Percentiles rank a stretch among this genome's conserved stretches.
These are phyloP conservation scores for Globisporangium emineosum DNA, from an alignment of 352 stramenopile species.

Conservation along the genomic window DNA sequence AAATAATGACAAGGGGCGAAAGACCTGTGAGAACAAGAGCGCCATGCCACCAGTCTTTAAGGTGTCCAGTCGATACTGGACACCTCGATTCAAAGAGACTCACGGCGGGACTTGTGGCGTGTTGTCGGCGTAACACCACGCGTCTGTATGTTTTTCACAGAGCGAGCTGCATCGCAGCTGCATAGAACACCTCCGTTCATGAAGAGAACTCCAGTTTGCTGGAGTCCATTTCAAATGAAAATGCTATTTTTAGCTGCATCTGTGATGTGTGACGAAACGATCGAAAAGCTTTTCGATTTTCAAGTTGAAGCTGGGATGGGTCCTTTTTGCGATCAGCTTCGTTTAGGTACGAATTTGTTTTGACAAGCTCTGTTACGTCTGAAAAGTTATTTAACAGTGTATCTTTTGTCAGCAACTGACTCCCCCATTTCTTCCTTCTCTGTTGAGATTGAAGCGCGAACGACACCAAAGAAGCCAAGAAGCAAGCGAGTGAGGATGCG, in stretches of 20 bases:
- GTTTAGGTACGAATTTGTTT: no score
- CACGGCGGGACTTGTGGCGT: background rate
- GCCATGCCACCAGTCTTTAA: no score
- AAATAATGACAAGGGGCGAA: no score
- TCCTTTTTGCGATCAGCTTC: background rate
- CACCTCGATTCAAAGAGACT: no score
- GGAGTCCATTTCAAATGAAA: no score
- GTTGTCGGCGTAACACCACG: background rate
- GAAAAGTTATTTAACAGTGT: no score
- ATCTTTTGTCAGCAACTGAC: background rate
- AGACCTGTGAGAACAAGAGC: no score
- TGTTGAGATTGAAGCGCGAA: background rate
- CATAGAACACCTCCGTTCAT: background rate
- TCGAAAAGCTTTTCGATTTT: no score
- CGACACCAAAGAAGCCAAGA: background rate
- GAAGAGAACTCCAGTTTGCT: no score
- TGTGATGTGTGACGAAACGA: background rate
- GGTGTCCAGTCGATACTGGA: no score
- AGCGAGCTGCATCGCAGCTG: constrained; percentile 1
- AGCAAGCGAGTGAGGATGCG: constrained; percentile 18
- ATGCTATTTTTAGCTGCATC: background rate
- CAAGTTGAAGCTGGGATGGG: constrained; percentile 5
- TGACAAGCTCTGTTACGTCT: no score
- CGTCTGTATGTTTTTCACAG: background rate
- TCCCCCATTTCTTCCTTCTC: background rate